Evolutionary conservation across 306 rosid species (phyloP).

Genomic region (Prosopis cineraria): DNA sequence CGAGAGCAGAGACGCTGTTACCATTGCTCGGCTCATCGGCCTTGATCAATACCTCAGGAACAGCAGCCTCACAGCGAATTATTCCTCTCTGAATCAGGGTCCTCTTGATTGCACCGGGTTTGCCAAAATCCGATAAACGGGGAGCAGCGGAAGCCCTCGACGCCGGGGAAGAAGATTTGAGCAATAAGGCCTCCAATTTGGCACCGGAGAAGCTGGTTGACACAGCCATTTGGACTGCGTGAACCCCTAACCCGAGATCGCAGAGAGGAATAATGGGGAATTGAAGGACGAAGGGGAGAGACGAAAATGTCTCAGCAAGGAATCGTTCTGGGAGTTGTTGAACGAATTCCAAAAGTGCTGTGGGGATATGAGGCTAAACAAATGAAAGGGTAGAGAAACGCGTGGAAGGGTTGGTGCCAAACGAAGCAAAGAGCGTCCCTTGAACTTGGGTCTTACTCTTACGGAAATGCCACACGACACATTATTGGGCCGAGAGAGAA

Average conservation of each 20-base stretch:
- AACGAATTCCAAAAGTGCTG: neutral
- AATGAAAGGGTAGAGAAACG: neutral
- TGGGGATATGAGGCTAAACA: neutral
- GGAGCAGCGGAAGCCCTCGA: slow-evolving; percentile 34
- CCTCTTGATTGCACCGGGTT: slow-evolving; percentile 41
- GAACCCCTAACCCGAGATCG: slow-evolving; percentile 43
- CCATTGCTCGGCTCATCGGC: slow-evolving; percentile 23
- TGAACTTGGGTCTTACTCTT: neutral
- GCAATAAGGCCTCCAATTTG: slow-evolving; percentile 56
- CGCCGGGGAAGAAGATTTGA: slow-evolving; percentile 47
- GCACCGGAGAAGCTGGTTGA: slow-evolving; percentile 55
- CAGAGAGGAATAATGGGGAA: slow-evolving; percentile 9
- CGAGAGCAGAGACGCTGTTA: slow-evolving; percentile 70
- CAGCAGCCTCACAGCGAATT: slow-evolving; percentile 63
- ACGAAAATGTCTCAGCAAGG: slow-evolving; percentile 2
- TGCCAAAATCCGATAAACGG: slow-evolving; percentile 38
- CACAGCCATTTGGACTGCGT: slow-evolving; percentile 47
- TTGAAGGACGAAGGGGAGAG: neutral
- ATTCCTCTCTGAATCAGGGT: slow-evolving; percentile 52
- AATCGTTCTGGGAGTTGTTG: neutral
- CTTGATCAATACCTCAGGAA: slow-evolving; percentile 48
- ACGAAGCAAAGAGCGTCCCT: slow-evolving; percentile 4
- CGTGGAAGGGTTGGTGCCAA: slow-evolving; percentile 2
- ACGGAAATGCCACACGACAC: neutral
- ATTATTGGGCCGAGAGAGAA: neutral